phyloP scores from a whole-genome alignment of 2,329 filamentous ascomycete genomes.

The Fusarium napiforme region DNA sequence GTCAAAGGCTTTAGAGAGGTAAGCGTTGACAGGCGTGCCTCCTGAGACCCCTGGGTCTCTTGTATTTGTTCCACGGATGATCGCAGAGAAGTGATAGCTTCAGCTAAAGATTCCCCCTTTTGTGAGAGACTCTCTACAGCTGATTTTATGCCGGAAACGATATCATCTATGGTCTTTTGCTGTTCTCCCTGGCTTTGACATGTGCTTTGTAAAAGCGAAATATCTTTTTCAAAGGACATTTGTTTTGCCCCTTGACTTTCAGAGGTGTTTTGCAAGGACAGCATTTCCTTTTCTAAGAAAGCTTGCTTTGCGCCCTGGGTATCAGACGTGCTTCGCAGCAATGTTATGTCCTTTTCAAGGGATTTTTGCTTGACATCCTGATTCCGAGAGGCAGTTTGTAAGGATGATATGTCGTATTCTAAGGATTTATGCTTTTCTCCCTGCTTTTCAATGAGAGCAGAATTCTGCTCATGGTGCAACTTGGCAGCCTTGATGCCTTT shows the following conservation, averaged over 20 bases:
- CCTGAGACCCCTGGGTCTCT: neutral
- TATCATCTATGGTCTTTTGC: neutral
- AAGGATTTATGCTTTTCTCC: conserved; percentile 13
- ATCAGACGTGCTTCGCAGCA: conserved; percentile 1
- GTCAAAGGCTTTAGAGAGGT: neutral
- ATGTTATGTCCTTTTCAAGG: neutral
- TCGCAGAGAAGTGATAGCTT: neutral
- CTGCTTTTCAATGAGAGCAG: conserved; percentile 5
- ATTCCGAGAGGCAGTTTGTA: neutral
- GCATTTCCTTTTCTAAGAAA: neutral
- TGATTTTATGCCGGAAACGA: conserved; percentile 7
- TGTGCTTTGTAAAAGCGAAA: conserved; percentile 5
- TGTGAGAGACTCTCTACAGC: neutral
- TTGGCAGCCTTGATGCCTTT: neutral
- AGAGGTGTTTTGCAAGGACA: neutral
- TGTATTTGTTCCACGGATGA: neutral
- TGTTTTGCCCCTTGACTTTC: conserved; percentile 13
- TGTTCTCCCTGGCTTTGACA: conserved; percentile 2
- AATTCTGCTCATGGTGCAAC: neutral
- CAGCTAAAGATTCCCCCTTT: conserved; percentile 2
- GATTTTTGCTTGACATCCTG: neutral
- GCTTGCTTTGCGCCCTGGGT: conserved; percentile 9
- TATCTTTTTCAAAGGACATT: neutral
- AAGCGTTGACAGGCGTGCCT: neutral
- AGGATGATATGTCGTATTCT: neutral